Percentiles rank a stretch among this genome's conserved stretches.
phyloP scores from a whole-genome alignment of 352 stramenopile species.

The Albugo candida region DNA sequence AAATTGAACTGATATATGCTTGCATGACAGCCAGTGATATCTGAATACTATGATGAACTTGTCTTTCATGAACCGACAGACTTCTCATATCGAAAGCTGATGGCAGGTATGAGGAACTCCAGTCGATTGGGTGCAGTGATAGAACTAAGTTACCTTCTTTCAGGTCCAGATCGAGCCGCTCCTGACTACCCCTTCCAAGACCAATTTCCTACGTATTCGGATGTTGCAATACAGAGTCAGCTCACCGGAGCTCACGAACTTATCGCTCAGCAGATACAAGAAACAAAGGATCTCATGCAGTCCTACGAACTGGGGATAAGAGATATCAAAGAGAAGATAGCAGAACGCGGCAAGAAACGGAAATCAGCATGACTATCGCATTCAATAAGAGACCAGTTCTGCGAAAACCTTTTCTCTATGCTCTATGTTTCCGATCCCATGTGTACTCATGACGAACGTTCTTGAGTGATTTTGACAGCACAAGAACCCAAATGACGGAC shows the following conservation, averaged over 20 bases:
- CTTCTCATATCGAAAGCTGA: conserved; percentile 88
- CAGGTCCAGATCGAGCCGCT: conserved; percentile 40
- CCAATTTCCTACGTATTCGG: conserved; percentile 73
- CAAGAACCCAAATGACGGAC: conserved; percentile 71
- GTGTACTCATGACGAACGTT: too few species aligned
- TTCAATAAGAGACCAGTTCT: too few species aligned
- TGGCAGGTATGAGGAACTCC: conserved; percentile 16
- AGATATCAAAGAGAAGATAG: conserved; percentile 50
- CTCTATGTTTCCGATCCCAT: too few species aligned
- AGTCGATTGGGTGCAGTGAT: not conserved
- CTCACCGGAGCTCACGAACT: conserved; percentile 71
- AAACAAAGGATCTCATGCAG: conserved; percentile 48
- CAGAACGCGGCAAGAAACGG: conserved; percentile 61
- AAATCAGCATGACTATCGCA: conserved; percentile 8
- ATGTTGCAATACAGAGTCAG: conserved; percentile 73
- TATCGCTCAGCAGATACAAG: conserved; percentile 44
- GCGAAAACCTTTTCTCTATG: too few species aligned
- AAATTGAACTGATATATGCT: conserved; percentile 1
- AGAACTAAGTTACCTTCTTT: conserved; percentile 4
- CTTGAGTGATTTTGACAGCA: conserved; percentile 46
- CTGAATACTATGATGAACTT: conserved; percentile 94
- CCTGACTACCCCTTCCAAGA: conserved; percentile 57
- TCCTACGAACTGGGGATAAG: conserved; percentile 49
- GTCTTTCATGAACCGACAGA: conserved; percentile 95
- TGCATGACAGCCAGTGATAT: conserved; percentile 73